Evolutionary conservation across 2,329 filamentous ascomycete genomes (phyloP), one percentile per base, ranked within the genome.

Genomic region (Orbilia quercus): DNA sequence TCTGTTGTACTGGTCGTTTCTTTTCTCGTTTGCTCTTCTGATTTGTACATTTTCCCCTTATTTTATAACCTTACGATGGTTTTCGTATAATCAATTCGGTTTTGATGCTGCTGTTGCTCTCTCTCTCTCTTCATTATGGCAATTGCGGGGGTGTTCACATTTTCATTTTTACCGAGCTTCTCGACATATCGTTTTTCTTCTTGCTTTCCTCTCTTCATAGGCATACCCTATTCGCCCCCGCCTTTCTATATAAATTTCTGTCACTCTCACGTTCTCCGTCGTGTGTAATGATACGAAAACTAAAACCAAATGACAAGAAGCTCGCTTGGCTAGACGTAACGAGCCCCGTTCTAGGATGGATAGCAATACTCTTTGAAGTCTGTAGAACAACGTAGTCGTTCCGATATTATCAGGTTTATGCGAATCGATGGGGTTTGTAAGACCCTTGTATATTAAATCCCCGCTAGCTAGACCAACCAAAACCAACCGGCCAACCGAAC

Each of bases 31-130:
- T 20, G 38, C 22, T 18, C 18, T 40, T 60, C 34, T 65, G 50
- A 42, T 65, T 50, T 72, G 67, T 72, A 72, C 34, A 72, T 60
- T 65, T 72, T 72, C n/a, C n/a, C n/a, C n/a, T n/a, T n/a, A n/a
- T n/a, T 71, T 71, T 22, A 53, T 6, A 23, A 42, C 54, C 22
- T 28, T 45, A 58, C 38, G 50, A 64, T 59, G 64, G 50, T 28
- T 51, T 48, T 36, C 67, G 67, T 65, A 59, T 73, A 73, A 66
- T 73, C 48, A 60, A 66, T 51, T 45, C 50, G 59, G 67, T 59
- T 48, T 70, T 62, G 58, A 31, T 31, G 28, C 28, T 31, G 28
- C 28, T 31, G 28, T 9, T 31, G 28, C 28, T 31, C 28, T 31
- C 40, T 50, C 22, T 36, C 12, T 48, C 40, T 50, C 51, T 48